These are phyloP conservation scores for Quercus berberidifolia DNA, from an alignment of 306 rosid species.

Conservation along the genomic window DNA sequence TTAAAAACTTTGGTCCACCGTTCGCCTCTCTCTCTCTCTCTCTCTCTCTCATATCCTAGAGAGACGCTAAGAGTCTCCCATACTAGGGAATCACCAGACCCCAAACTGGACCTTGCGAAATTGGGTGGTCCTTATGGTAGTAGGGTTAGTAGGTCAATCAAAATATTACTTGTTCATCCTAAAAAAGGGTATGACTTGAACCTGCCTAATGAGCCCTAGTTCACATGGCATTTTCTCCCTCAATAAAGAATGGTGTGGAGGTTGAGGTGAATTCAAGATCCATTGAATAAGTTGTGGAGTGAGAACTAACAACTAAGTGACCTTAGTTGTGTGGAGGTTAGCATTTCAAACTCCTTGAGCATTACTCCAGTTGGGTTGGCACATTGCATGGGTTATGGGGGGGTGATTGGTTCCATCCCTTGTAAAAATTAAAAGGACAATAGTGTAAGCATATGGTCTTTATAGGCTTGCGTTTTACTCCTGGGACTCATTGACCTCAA, in stretches of 20 bases:
- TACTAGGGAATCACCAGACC: too few species aligned
- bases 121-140: too few species aligned
- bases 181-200: background rate
- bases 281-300: too few species aligned
- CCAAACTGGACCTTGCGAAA: rapidly evolving
- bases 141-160: too few species aligned
- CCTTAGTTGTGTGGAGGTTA: background rate
- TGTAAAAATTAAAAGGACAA: background rate
- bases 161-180: too few species aligned
- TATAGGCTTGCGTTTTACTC: background rate
- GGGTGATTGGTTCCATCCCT: background rate
- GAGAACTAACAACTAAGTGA: too few species aligned
- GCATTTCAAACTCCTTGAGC: background rate
- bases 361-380: background rate
- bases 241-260: too few species aligned
- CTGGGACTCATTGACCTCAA: background rate
- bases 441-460: background rate
- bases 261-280: too few species aligned
- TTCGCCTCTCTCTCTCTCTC: too few species aligned
- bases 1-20: too few species aligned
- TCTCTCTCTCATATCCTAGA: too few species aligned
- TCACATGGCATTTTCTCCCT: background rate
- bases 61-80: too few species aligned
- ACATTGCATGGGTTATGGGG: background rate
- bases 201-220: background rate